A percentile compares a stretch with the other conserved stretches of the same genome.
Evolutionary conservation across 2,329 filamentous ascomycete species (phyloP).

Genomic region (Pseudogymnoascus sp.): DNA sequence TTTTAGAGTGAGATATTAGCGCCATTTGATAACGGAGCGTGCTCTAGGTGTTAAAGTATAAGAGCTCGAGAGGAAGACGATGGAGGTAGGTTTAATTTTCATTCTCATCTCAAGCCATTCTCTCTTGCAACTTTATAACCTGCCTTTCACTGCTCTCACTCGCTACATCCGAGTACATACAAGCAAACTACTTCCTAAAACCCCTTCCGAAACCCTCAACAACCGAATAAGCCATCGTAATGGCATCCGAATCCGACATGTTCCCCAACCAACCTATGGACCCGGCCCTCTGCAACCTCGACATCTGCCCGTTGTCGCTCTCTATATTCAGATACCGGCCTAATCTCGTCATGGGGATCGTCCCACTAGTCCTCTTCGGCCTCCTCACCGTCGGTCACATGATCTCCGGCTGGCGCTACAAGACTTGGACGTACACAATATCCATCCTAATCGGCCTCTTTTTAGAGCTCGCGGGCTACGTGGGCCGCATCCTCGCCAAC

Average conservation of each 20-base stretch:
- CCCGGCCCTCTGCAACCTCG: slow-evolving; percentile 27
- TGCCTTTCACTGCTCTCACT: not conserved
- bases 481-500: slow-evolving; percentile 47
- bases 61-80: not conserved
- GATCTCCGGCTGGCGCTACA: slow-evolving; percentile 13
- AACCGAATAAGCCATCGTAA: not conserved
- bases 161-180: not conserved
- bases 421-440: slow-evolving; percentile 32
- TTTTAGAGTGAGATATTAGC: not conserved
- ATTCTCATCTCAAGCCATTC: not conserved
- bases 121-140: not conserved
- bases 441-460: slow-evolving; percentile 46
- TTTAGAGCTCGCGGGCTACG: slow-evolving; percentile 52
- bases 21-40: not conserved
- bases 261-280: not conserved
- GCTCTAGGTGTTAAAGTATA: not conserved
- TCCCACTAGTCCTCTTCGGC: slow-evolving; percentile 44
- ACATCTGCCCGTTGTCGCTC: slow-evolving; percentile 28
- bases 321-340: slow-evolving; percentile 47
- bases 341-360: slow-evolving; percentile 42
- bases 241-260: not conserved
- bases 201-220: not conserved
- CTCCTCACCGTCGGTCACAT: slow-evolving; percentile 36
- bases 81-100: not conserved
- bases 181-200: not conserved